A percentile compares a stretch with the other conserved stretches of the same genome.
Conservation (phyloP, 78 protist genomes). For the Cavenderia fasciculata region DNA sequence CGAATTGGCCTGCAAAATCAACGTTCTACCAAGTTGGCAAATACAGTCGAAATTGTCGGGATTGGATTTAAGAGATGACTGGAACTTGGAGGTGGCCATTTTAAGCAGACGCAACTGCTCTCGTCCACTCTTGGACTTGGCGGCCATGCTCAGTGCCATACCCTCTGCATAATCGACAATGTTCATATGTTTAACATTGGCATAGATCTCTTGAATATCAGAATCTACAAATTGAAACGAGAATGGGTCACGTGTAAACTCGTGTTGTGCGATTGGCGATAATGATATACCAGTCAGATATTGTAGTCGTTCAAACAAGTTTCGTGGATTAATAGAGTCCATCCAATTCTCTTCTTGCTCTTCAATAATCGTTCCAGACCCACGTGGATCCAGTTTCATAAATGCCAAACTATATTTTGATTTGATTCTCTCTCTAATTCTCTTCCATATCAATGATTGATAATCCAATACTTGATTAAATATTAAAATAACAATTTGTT, state of each 20-base stretch:
- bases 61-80: constrained; percentile 50
- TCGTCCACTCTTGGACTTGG: constrained; percentile 33
- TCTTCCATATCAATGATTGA: constrained; percentile 29
- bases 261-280: constrained; percentile 40
- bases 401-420: constrained; percentile 64
- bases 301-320: constrained; percentile 52
- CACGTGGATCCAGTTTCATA: not conserved
- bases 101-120: constrained; percentile 52
- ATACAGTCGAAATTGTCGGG: constrained; percentile 66
- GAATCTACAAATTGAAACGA: constrained; percentile 81
- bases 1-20: constrained; percentile 27
- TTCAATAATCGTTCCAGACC: not conserved
- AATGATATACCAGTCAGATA: constrained; percentile 58
- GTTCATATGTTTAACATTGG: constrained; percentile 77
- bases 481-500: constrained; percentile 46
- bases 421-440: constrained; percentile 9
- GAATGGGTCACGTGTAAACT: constrained; percentile 36
- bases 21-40: constrained; percentile 60
- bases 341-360: constrained; percentile 30
- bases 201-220: constrained; percentile 53
- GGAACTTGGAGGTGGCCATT: constrained; percentile 57
- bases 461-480: constrained; percentile 37
- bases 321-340: constrained; percentile 57
- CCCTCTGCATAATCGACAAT: constrained; percentile 81
- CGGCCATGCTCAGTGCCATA: constrained; percentile 71